Evolutionary conservation across 225 moss, liverwort and hornwort genomes (phyloP), one percentile per base, ranked within the genome.

Genomic region (Physcomitrellopsis africana): DNA sequence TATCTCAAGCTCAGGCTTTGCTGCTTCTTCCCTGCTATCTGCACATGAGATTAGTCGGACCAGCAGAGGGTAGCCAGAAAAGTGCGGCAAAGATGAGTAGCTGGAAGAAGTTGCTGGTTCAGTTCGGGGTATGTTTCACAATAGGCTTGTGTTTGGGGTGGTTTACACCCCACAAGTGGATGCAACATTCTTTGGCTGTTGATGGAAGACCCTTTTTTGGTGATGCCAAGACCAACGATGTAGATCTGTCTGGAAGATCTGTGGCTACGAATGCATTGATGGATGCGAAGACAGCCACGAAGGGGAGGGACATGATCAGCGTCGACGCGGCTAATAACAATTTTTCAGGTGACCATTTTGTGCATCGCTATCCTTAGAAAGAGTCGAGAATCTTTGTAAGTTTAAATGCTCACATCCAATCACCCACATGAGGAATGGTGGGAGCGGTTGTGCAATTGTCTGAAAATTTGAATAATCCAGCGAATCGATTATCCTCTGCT

Each of bases 61-160:
- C 65, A 74, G 77, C 61, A 67, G 88, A 83, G 52, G 74, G 71
- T 46, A 41, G 67, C 17, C 72, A 20, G 37, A 83, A 77, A 76
- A 72, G 73, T 7, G 55, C 41, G 43, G 32, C 73, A 6, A 89
- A 86, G 79, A 81, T 76, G 69, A 81, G 77, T 26, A 75, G 76
- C 60, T 86, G 86, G 89, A 79, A 60, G 68, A 83, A 69, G 77
- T 54, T 83, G 47, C 45, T 83, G 54, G 20, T 79, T 3, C 85
- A 85, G 79, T 81, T 86, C 41, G 83, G 79, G 18, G 74, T 86
- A 3, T 86, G 85, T 60, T 89, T 89, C 70, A 41, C 20, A 2
- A 9, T 86, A 3, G 89, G 89, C 49, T 68, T 86, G 77, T 10
- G 79, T 51, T 32, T 79, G 9, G 89, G 89, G 23, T 76, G 76